Base-by-base conservation (phyloP, 2,329 filamentous ascomycete species). In the Zymoseptoria passerinii region DNA sequence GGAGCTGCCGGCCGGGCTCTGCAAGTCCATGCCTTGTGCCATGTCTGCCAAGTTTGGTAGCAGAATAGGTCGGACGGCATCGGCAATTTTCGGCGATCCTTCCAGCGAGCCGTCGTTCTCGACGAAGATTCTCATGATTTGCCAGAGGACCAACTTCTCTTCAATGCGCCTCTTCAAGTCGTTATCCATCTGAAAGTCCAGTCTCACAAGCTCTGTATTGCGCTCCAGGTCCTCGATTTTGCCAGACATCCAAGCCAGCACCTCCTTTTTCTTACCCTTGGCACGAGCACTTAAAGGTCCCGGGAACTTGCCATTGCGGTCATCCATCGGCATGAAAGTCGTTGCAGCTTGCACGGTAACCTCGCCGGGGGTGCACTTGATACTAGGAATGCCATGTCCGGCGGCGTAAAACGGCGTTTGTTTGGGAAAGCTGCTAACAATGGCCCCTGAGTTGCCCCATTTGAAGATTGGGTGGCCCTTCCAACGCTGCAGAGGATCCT, bases 251-350 rank as follows among this genome's bases (percentile, higher is more conserved):
- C 95, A 99, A 1, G 83, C 74, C 50, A 92, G 67, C 0, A 90
- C 83, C 56, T 99, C 92, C 77, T 97, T 99, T 80, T 99, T 99
- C 80, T 95, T 97, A 1, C 87, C 85, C 79, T 96, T 97, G 1
- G 86, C 85, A 71, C 96, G 97, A 48, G 85, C 82, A 72, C 88
- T 91, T 28, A 99, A 77, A 2, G 95, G 94, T 0, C 94, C 94
- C 0, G 94, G 94, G 68, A 97, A 97, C 65, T 86, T 90, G 18
- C 84, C 81, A 53, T 94, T 76, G 2, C 85, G 82, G 35, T 94
- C 90, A 23, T 83, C 78, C 8, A 91, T 76, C 4, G 89, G 85
- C 50, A 89, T 77, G 28, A 90, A 78, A 50, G 91, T 85, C 70
- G 88, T 94, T 61, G 89, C 81, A 65, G 83, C 87, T 61, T 84